These are phyloP conservation scores for Isoetes taiwanensis DNA, from an alignment of 75 land plant species.

Conservation along the genomic window DNA sequence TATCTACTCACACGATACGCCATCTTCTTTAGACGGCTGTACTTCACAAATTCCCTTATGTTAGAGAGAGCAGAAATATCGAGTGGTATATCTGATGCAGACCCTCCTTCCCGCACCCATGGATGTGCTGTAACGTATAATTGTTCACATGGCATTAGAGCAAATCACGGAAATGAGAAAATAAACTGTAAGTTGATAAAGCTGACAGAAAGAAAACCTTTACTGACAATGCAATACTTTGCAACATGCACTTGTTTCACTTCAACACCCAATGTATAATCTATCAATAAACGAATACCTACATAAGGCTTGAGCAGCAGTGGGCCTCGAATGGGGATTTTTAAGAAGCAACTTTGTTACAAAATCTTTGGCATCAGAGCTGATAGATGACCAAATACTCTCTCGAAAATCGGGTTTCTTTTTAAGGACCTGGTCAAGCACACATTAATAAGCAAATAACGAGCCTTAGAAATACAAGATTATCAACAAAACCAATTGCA, in stretches of 20 bases:
- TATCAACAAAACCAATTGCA: too few species aligned
- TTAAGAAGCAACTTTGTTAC: not conserved
- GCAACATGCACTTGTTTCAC: too few species aligned
- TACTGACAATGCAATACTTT: too few species aligned
- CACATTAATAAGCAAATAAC: too few species aligned
- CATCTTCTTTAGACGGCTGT: conserved; percentile 22
- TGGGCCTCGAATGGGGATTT: conserved; percentile 6
- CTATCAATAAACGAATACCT: not conserved
- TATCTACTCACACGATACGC: conserved; percentile 27
- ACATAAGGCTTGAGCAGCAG: conserved; percentile 9
- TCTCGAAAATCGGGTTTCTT: conserved; percentile 1
- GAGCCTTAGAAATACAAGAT: not conserved
- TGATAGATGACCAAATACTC: conserved; percentile 7
- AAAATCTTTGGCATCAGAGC: conserved; percentile 5
- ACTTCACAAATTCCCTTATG: conserved; percentile 26
- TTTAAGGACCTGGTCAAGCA: not conserved
- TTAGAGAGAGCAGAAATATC: conserved; percentile 25
- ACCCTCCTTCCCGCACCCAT: conserved; percentile 27
- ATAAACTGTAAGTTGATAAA: too few species aligned
- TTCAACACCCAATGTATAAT: too few species aligned
- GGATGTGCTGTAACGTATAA: conserved; percentile 18
- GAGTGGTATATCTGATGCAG: conserved; percentile 23
- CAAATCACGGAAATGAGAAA: too few species aligned
- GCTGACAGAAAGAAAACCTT: too few species aligned
- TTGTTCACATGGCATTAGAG: not conserved